Base-by-base conservation (phyloP, 805 yeast genomes). In the Saccharomyces paradoxus region DNA sequence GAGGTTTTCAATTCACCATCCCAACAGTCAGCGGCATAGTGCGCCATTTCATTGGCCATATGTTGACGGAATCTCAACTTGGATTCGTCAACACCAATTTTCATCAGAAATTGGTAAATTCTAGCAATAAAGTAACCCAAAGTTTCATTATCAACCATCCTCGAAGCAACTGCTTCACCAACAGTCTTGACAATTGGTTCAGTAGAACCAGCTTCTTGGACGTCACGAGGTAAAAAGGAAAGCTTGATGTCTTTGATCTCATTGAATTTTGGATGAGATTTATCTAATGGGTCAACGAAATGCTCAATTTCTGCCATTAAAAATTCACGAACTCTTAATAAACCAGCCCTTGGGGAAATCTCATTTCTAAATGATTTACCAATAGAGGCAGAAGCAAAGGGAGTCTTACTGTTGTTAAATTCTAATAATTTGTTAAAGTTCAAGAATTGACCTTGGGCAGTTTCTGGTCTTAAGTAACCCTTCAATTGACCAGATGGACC, bases 271-370 rank as follows among this genome's bases (percentile, higher is more conserved):
- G 84, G 78, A 74, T 94, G 99, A 30, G 77, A 71, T 76, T 94
- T 94, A 75, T 91, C 80, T 50, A 77, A 75, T 56, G 99, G 99
- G 71, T 94, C 99, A 61, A 95, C 97, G 68, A 82, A 94, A 75
- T 94, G 99, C 77, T 94, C 99, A 69, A 94, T 91, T 80, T 94
- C 99, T 56, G 98, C 99, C 99, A 94, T 94, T 70, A 94, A 78
- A 73, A 94, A 94, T 78, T 94, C 99, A 75, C 99, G 89, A 55
- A 95, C 99, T 76, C 99, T 87, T 71, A 94, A 80, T 64, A 94
- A 79, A 64, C 99, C 99, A 28, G 98, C 88, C 74, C 99, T 86
- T 65, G 99, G 99, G 50, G 97, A 89, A 67, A 94, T 94, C 78
- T 94, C 99, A 74, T 94, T 94, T 79, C 99, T 87, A 81, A 94